These are phyloP conservation scores for Trametes villosa DNA, from an alignment of 768 basidiomycete species.

Conservation along the genomic window DNA sequence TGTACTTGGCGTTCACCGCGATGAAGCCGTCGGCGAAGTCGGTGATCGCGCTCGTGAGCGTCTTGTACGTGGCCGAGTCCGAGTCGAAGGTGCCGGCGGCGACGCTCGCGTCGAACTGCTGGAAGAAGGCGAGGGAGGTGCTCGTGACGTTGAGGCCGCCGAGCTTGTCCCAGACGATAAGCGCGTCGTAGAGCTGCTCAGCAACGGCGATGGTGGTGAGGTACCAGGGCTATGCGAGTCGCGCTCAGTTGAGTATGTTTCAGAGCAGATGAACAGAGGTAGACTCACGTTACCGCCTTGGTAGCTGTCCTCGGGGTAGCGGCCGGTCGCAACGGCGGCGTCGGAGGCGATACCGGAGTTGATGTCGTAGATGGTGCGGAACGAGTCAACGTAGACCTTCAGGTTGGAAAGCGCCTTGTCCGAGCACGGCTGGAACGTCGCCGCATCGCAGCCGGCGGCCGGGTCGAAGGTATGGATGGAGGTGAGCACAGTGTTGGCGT, in stretches of 20 bases:
- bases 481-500: conserved; percentile 74
- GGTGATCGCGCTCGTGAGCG: conserved; percentile 52
- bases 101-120: conserved; percentile 56
- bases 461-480: conserved; percentile 82
- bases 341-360: conserved; percentile 60
- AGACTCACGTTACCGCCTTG: conserved; percentile 66
- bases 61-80: conserved; percentile 50
- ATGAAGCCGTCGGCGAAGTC: conserved; percentile 71
- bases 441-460: conserved; percentile 69
- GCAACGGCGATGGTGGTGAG: conserved; percentile 70
- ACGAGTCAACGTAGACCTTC: conserved; percentile 73
- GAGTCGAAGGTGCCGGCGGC: conserved; percentile 57
- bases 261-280: neutral
- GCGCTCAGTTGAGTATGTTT: neutral
- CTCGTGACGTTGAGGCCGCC: conserved; percentile 57
- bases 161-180: conserved; percentile 64
- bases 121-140: conserved; percentile 74
- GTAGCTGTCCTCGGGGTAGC: conserved; percentile 81
- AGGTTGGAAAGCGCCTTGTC: conserved; percentile 76
- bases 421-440: conserved; percentile 84
- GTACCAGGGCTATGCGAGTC: conserved; percentile 68
- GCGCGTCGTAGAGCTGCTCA: conserved; percentile 76
- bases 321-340: conserved; percentile 69
- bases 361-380: conserved; percentile 68
- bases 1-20: conserved; percentile 59